These are phyloP conservation scores for Wallacemonas sp. DNA, from an alignment of 208 protist genomes.

Conservation along the genomic window DNA sequence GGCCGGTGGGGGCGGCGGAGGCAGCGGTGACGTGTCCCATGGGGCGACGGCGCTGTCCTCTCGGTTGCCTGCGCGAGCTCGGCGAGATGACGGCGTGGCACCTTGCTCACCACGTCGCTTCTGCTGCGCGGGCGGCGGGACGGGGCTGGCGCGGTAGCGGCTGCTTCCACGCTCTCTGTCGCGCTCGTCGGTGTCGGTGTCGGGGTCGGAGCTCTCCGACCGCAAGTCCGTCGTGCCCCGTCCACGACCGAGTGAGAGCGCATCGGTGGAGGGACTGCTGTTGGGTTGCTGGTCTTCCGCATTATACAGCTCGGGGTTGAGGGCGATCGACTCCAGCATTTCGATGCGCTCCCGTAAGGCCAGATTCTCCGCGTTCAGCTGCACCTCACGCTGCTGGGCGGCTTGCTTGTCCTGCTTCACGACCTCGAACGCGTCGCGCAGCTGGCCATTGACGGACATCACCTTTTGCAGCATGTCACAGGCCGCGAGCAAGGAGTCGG, in stretches of 20 bases:
- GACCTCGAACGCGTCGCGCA: constrained; percentile 77
- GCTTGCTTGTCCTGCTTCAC: constrained; percentile 43
- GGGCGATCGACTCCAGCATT: constrained; percentile 83
- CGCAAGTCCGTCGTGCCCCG: background rate
- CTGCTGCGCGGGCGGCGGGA: too few species aligned
- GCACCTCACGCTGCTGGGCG: constrained; percentile 53
- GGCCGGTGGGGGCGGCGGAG: background rate
- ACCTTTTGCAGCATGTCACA: constrained; percentile 81
- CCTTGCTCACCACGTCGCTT: too few species aligned
- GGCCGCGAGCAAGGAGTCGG: constrained; percentile 74
- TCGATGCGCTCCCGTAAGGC: constrained; percentile 82
- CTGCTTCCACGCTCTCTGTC: too few species aligned
- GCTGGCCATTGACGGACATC: constrained; percentile 70
- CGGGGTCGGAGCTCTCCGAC: background rate
- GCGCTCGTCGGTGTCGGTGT: constrained; percentile 17
- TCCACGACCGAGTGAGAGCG: background rate
- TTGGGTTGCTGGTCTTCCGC: background rate
- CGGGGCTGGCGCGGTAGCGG: too few species aligned
- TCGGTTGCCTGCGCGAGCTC: constrained; percentile 9
- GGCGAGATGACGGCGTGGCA: too few species aligned
- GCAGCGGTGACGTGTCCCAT: background rate
- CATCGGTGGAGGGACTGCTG: background rate
- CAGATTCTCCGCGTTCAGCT: constrained; percentile 89
- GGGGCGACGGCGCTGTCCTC: background rate
- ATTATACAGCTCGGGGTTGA: constrained; percentile 43